Evolutionary conservation across 352 stramenopile genomes (phyloP).

Genomic region (Detonula confervacea): DNA sequence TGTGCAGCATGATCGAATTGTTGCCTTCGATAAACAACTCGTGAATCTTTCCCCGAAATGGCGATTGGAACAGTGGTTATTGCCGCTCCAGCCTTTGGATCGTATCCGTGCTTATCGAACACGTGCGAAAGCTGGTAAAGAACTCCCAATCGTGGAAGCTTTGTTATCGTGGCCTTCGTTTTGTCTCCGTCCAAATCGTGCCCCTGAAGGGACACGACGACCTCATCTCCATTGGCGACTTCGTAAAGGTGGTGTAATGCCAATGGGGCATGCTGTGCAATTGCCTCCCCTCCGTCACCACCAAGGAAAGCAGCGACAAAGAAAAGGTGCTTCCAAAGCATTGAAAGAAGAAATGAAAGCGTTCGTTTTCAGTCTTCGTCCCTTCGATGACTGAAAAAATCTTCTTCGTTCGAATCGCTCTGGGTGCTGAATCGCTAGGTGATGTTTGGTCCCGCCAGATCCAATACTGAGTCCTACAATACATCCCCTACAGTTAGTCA

Average conservation of each 20-base stretch:
- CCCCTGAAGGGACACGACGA: conserved; percentile 87
- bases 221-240: conserved; percentile 84
- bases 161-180: conserved; percentile 84
- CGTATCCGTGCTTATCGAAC: conserved; percentile 89
- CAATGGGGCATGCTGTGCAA: conserved; percentile 28
- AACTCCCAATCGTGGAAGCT: conserved; percentile 86
- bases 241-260: conserved; percentile 43
- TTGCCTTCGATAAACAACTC: conserved; percentile 87
- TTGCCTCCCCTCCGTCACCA: not conserved
- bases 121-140: conserved; percentile 91
- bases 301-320: conserved; percentile 8
- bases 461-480: not conserved
- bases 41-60: conserved; percentile 89
- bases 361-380: no score
- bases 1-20: conserved; percentile 40
- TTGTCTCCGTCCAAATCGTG: conserved; percentile 73
- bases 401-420: no score
- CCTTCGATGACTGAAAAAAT: no score
- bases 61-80: conserved; percentile 79
- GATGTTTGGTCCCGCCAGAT: not conserved
- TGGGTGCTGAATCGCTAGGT: no score
- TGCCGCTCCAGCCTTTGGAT: conserved; percentile 86
- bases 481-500: no score
- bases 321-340: conserved; percentile 11
- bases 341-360: no score